phyloP scores from a whole-genome alignment of 495 filamentous ascomycete species.

The Oleoguttula mirabilis region DNA sequence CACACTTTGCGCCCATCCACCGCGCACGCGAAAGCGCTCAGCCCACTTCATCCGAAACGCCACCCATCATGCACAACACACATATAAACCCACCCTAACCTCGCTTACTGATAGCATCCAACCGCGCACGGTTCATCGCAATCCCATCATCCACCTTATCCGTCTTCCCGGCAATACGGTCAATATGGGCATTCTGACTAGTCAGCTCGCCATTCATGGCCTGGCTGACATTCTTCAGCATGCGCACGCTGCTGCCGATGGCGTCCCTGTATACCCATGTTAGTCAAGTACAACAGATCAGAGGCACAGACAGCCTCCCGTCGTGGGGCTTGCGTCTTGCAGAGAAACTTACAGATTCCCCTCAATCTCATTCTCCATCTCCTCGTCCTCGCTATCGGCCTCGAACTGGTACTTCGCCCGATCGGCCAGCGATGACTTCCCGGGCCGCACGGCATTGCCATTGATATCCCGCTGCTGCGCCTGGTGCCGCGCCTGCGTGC shows the following conservation, averaged over 20 bases:
- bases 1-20: no score
- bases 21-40: no score
- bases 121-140: slow-evolving; percentile 51
- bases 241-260: slow-evolving; percentile 41
- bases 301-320: no score
- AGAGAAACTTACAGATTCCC: slow-evolving; percentile 24
- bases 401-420: slow-evolving; percentile 68
- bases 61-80: no score
- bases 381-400: slow-evolving; percentile 63
- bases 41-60: no score
- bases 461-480: slow-evolving; percentile 41
- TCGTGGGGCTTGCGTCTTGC: no score
- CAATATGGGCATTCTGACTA: no score
- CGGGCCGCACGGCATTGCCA: slow-evolving; percentile 11
- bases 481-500: slow-evolving; percentile 46
- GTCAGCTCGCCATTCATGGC: slow-evolving; percentile 61
- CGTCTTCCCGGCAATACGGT: slow-evolving; percentile 60
- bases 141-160: slow-evolving; percentile 62
- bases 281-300: no score
- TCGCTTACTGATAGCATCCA: slow-evolving; percentile 43
- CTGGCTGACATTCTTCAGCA: slow-evolving; percentile 53
- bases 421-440: slow-evolving; percentile 44
- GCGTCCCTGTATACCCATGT: slow-evolving; percentile 8
- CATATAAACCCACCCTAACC: no score
- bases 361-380: slow-evolving; percentile 49